These are phyloP conservation scores for Paralagenidium karlingii DNA, from an alignment of 352 stramenopile species.

Conservation along the genomic window DNA sequence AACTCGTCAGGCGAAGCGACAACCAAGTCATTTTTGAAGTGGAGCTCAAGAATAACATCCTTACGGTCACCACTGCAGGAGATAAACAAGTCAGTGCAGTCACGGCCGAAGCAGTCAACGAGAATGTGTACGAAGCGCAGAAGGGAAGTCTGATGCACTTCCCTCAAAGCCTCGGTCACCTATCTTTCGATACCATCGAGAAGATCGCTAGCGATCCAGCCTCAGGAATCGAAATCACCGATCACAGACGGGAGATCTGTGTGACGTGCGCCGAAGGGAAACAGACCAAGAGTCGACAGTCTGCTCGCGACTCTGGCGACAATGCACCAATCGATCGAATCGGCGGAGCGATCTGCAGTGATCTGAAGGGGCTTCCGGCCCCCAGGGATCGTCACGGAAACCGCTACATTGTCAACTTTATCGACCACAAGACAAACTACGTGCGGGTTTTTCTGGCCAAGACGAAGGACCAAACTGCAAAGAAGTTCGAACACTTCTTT, in stretches of 20 bases:
- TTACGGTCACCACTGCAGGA: background rate
- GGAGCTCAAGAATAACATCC: background rate
- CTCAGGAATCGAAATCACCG: constrained; percentile 1
- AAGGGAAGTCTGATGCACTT: background rate
- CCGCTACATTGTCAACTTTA: background rate
- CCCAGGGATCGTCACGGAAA: background rate
- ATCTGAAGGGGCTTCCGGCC: background rate
- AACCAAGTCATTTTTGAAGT: background rate
- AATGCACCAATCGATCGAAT: background rate
- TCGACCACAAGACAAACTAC: background rate
- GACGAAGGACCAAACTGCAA: background rate
- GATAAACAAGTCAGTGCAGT: background rate
- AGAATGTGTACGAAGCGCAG: background rate
- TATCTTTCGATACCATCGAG: constrained; percentile 5
- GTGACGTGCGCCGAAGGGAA: constrained; percentile 7
- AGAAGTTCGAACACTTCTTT: background rate
- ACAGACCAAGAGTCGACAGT: background rate
- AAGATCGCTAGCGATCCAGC: background rate
- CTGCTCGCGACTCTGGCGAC: background rate
- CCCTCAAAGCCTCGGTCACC: constrained; percentile 3
- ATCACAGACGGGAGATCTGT: constrained; percentile 1
- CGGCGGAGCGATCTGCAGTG: background rate
- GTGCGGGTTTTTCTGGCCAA: background rate
- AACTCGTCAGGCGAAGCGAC: background rate
- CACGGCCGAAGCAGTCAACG: background rate